Evolutionary conservation across 169 alveolate genomes (phyloP), one percentile per base, ranked within the genome.

Genomic region (Cryptosporidium canis): DNA sequence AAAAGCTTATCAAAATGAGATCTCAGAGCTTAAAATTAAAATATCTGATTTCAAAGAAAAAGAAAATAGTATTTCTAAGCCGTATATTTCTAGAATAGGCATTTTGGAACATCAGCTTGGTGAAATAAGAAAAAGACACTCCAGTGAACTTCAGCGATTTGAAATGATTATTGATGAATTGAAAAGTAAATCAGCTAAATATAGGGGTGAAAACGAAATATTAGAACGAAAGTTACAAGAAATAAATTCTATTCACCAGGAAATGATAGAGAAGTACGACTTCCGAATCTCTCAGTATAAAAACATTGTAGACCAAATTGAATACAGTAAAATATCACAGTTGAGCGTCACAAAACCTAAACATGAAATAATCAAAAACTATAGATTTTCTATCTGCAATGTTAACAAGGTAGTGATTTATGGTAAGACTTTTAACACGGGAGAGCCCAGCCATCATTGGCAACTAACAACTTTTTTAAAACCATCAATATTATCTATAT

Each of bases 101-200:
- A 61, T 43, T 24, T 61, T 77, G 39, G 87, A 77, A 39, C 33
- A 55, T 58, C 87, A 77, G 33, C 48, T 77, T 14, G 43, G 45
- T 21, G 87, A 77, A 77, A 24, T 66, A 39, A 77, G 72, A 77
- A 77, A 33, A 35, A 77, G 71, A 4, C 87, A 77, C 27, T 58
- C 87, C 9, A 18, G 44, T 0, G 87, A 77, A 58, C 51, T 58
- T 11, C 70, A 77, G 24, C 6, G 87, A 39, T 77, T 58, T 58
- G 72, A 77, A 43, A 44, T 11, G 6, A 77, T 77, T 18, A 77
- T 77, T n/a, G 77, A 41, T 14, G 37, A 58, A 14, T 44, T 77
- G 12, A 77, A 63, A 77, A 61, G 41, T 21, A 37, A 77, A 63
- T 56, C 41, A n/a, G 16, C 24, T 35, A 39, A 56, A 41, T 71